Percentiles rank a stretch among this genome's conserved stretches.
These are phyloP conservation scores for Bruguiera gymnorhiza DNA, from an alignment of 345 rosid genomes.

Conservation along the genomic window DNA sequence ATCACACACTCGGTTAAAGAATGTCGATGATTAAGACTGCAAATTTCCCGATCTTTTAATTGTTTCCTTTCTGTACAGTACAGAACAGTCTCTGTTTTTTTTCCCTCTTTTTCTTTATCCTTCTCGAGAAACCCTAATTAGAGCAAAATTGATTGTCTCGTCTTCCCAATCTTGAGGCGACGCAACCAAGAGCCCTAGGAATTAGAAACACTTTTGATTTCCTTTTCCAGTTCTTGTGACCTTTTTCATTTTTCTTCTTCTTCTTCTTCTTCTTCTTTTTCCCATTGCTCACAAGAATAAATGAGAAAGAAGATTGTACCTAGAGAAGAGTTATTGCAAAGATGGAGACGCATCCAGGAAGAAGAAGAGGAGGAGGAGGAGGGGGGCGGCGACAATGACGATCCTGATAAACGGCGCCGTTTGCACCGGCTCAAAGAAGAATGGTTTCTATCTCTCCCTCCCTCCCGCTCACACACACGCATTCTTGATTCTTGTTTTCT, in stretches of 20 bases:
- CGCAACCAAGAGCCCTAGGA: not conserved
- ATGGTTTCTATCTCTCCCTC: constrained; percentile 42
- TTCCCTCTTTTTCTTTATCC: too few species aligned
- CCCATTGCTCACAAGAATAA: too few species aligned
- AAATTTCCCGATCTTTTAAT: too few species aligned
- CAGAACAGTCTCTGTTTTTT: too few species aligned
- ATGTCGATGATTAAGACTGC: too few species aligned
- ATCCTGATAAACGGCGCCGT: constrained; percentile 39
- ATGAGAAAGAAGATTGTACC: constrained; percentile 22
- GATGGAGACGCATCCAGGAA: constrained; percentile 79
- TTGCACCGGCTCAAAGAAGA: constrained; percentile 69
- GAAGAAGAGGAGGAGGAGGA: constrained; percentile 62
- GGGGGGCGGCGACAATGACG: constrained; percentile 38
- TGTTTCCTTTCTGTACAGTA: too few species aligned
- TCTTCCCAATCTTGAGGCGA: too few species aligned
- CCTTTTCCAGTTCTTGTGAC: not conserved
- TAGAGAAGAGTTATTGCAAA: constrained; percentile 51
- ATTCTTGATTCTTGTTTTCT: too few species aligned
- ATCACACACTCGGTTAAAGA: too few species aligned
- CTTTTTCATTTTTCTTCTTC: not conserved
- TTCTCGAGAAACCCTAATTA: not conserved
- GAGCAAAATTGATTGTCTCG: not conserved
- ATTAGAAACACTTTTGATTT: not conserved
- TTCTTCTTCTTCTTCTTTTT: not conserved
- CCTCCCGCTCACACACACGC: too few species aligned